Evolutionary conservation across 106 monocot species (phyloP), one percentile per base, ranked within the genome.

Genomic region (Dendrobium chrysotoxum): DNA sequence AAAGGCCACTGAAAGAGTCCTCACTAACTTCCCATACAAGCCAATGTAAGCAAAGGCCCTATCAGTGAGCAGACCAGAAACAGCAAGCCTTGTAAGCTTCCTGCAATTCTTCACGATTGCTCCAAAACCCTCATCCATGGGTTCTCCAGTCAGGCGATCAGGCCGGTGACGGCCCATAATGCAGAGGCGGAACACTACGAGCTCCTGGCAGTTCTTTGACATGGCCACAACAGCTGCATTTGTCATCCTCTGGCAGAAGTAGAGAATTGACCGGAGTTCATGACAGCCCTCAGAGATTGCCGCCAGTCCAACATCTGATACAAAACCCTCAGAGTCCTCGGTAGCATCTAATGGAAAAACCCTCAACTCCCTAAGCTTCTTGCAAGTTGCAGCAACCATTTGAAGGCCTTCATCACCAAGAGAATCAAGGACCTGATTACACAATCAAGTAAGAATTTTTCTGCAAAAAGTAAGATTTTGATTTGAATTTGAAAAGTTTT

Each of bases 101-200:
- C 80, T 87, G 82, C 93, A 93, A 79, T 91, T 87, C 85, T 42
- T 84, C 6, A 93, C 91, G 28, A 93, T 89, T 12, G 87, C 89
- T 2, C 91, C 91, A 45, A 93, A 93, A 7, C 91, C 93, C 46
- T 89, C 91, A 45, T 93, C 89, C 93, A 93, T 93, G 38, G 93
- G 83, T 65, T 79, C 79, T 12, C 91, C 82, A 9, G 90, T 93
- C 72, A 83, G 25, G 78, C 70, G 85, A 41, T 93, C 93, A 0
- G 91, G 91, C 7, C 57, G 77, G 78, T 68, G 89, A 38, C 85
- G 88, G 20, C 87, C 91, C 88, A 93, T 93, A 79, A 93, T 93
- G 78, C 93, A 93, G 28, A 93, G 83, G 0, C 93, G 91, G 75
- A 93, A 93, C 40, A 91, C 83, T 18, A 73, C 78, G 8, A 93